phyloP scores from a whole-genome alignment of 139 green algal genomes.

The Tetraselmis chui region DNA sequence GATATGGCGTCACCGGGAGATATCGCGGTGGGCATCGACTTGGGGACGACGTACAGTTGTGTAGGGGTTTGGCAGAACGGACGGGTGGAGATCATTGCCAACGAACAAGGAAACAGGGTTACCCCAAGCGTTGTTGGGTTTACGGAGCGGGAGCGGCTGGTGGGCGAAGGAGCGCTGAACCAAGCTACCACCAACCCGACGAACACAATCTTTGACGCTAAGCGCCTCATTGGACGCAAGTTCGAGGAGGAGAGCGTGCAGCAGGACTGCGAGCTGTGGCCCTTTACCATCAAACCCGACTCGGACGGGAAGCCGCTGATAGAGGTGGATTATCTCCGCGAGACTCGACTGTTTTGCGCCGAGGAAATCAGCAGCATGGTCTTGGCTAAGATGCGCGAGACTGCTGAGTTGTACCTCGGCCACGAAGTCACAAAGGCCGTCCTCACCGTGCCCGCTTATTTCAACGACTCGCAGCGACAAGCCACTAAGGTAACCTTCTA shows the following conservation, averaged over 20 bases:
- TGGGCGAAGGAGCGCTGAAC: slow-evolving; percentile 46
- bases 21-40: slow-evolving; percentile 92
- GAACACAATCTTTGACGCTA: slow-evolving; percentile 1
- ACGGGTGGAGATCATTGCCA: slow-evolving; percentile 83
- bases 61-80: slow-evolving; percentile 73
- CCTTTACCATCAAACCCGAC: slow-evolving; percentile 1
- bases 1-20: too few species aligned
- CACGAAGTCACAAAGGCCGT: slow-evolving; percentile 23
- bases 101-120: slow-evolving; percentile 96
- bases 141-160: slow-evolving; percentile 93
- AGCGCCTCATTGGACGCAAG: slow-evolving; percentile 4
- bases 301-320: background rate
- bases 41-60: slow-evolving; percentile 96
- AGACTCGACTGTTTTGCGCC: background rate
- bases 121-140: slow-evolving; percentile 98
- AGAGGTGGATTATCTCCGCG: background rate
- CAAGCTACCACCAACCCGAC: background rate
- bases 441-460: slow-evolving; percentile 37
- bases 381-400: background rate
- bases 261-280: background rate
- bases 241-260: background rate
- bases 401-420: slow-evolving; percentile 22
- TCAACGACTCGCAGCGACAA: slow-evolving; percentile 29
- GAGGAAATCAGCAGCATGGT: slow-evolving; percentile 7
- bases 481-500: slow-evolving; percentile 31